phyloP scores from a whole-genome alignment of 1,139 yeast genomes.

The Lodderomyces orthopsilosis region DNA sequence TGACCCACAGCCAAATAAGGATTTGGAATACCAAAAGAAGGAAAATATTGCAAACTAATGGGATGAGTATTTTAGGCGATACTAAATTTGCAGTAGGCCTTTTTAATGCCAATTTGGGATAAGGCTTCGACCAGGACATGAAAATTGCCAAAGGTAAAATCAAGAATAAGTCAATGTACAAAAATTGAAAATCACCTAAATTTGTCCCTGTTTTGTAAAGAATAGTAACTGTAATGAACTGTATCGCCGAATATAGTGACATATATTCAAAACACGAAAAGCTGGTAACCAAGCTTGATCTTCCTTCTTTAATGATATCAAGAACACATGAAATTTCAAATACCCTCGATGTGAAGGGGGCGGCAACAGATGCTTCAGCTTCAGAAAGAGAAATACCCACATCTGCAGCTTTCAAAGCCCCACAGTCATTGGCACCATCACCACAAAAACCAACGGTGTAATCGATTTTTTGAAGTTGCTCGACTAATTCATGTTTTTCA shows the following conservation, averaged over 20 bases:
- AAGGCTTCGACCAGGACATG: slow-evolving; percentile 97
- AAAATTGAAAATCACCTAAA: slow-evolving; percentile 94
- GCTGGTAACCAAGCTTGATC: slow-evolving; percentile 91
- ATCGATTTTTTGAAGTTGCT: slow-evolving; percentile 76
- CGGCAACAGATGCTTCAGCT: slow-evolving; percentile 98
- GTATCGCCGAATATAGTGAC: slow-evolving; percentile 96
- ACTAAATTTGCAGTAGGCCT: slow-evolving; percentile 94
- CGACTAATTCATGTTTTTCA: slow-evolving; percentile 93
- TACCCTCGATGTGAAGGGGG: slow-evolving; percentile 88
- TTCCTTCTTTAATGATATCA: slow-evolving; percentile 88
- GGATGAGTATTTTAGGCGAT: slow-evolving; percentile 80
- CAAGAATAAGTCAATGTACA: slow-evolving; percentile 85
- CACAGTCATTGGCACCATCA: slow-evolving; percentile 97
- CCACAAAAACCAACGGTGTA: slow-evolving; percentile 98
- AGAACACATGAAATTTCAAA: slow-evolving; percentile 92
- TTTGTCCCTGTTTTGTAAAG: slow-evolving; percentile 87
- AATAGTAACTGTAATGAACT: slow-evolving; percentile 81
- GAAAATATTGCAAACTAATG: slow-evolving; percentile 70
- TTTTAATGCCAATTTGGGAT: slow-evolving; percentile 54
- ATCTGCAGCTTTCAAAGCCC: slow-evolving; percentile 96
- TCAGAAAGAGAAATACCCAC: slow-evolving; percentile 94
- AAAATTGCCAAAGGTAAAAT: slow-evolving; percentile 93
- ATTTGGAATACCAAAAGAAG: slow-evolving; percentile 66
- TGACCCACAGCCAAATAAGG: slow-evolving; percentile 60
- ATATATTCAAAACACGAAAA: slow-evolving; percentile 96